Percentiles rank a stretch among this genome's conserved stretches.
phyloP scores from a whole-genome alignment of 2,329 filamentous ascomycete genomes.

The Colletotrichum endophyticum region DNA sequence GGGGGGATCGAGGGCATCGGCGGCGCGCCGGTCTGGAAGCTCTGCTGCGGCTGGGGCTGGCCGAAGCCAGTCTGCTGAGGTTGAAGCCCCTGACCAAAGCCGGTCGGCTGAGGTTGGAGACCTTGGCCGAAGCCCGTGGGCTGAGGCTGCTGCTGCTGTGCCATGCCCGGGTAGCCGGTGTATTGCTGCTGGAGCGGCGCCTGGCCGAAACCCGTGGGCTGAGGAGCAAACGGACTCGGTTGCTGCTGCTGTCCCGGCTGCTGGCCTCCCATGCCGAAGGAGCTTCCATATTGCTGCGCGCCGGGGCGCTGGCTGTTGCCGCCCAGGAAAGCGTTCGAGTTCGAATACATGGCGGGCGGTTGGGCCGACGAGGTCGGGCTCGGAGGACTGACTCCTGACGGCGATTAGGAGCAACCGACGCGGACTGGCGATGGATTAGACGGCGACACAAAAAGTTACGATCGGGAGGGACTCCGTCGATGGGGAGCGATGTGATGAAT shows the following conservation, averaged over 20 bases:
- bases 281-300: constrained; percentile 63
- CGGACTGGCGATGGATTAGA: background rate
- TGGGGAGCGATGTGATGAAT: background rate
- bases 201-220: constrained; percentile 66
- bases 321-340: constrained; percentile 85
- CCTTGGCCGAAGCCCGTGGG: constrained; percentile 66
- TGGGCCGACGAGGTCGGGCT: constrained; percentile 14
- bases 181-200: constrained; percentile 61
- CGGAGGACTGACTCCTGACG: background rate
- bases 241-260: constrained; percentile 53
- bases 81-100: constrained; percentile 55
- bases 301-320: constrained; percentile 78
- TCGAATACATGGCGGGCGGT: constrained; percentile 77
- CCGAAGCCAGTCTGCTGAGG: constrained; percentile 74
- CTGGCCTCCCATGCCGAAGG: constrained; percentile 51
- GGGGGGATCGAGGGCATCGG: constrained; percentile 64
- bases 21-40: constrained; percentile 65
- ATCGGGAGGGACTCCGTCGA: constrained; percentile 8
- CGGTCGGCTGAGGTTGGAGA: constrained; percentile 53
- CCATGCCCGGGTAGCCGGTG: constrained; percentile 63
- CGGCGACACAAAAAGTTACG: background rate
- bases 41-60: constrained; percentile 59
- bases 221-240: constrained; percentile 59
- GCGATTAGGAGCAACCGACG: background rate
- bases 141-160: constrained; percentile 61